Percentiles rank a stretch among this genome's conserved stretches.
phyloP scores from a whole-genome alignment of 257 asterid genomes.

The Vinca minor region DNA sequence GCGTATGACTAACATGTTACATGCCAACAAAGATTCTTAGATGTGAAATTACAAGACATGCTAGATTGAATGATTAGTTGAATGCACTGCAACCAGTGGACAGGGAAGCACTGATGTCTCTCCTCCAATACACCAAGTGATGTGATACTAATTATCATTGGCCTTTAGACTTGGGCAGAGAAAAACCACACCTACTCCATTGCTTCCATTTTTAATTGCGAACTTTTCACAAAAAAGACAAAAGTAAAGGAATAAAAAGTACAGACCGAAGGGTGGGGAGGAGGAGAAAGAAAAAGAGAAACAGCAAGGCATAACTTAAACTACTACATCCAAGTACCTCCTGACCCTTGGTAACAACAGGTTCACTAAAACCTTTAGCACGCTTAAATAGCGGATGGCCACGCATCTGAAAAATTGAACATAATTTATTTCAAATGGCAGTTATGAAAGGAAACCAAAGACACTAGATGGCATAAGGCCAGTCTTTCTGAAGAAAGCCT shows the following conservation, averaged over 20 bases:
- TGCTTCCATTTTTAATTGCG: background rate
- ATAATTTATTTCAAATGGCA: too few species aligned
- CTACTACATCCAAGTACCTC: conserved; percentile 42
- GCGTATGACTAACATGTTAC: background rate
- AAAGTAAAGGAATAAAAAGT: background rate
- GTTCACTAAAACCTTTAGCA: conserved; percentile 65
- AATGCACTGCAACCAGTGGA: background rate
- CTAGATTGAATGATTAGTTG: background rate
- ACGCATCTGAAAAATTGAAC: conserved; percentile 48
- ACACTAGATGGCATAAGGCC: background rate
- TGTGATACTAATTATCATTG: background rate
- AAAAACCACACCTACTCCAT: background rate
- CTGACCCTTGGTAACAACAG: conserved; percentile 70
- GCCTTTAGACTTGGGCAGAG: background rate
- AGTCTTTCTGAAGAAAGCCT: background rate
- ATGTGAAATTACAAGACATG: background rate
- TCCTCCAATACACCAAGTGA: background rate
- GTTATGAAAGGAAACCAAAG: conserved; percentile 1
- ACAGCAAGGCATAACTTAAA: background rate
- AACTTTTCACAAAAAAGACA: background rate
- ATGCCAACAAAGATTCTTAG: too few species aligned
- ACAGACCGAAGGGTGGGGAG: too few species aligned
- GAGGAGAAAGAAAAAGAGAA: too few species aligned
- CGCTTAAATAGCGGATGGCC: conserved; percentile 60
- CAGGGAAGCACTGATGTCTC: background rate